A percentile compares a stretch with the other conserved stretches of the same genome.
phyloP scores from a whole-genome alignment of 2,329 filamentous ascomycete species.

The Hawksworthiomyces lignivorus region DNA sequence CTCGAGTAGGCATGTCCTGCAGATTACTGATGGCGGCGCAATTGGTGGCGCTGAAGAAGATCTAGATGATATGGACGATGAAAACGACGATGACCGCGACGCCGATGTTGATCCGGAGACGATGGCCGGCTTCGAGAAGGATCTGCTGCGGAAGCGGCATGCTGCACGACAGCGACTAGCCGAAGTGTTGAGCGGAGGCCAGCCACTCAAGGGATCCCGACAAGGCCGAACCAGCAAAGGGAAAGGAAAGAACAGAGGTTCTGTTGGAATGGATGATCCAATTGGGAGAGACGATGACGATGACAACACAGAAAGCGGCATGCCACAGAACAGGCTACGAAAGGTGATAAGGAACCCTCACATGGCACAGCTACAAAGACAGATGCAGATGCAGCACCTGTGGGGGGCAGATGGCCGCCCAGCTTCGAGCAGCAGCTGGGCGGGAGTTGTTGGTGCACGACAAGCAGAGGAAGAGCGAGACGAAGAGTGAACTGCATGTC shows the following conservation, averaged over 20 bases:
- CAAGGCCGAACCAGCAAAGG: slow-evolving; percentile 28
- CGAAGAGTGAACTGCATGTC: no score
- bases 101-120: slow-evolving; percentile 32
- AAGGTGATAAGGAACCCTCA: slow-evolving; percentile 4
- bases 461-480: not conserved
- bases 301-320: not conserved
- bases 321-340: slow-evolving; percentile 2
- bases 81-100: not conserved
- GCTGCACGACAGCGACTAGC: slow-evolving; percentile 31
- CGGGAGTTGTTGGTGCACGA: not conserved
- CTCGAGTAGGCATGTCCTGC: slow-evolving; percentile 24
- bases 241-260: slow-evolving; percentile 35
- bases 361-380: slow-evolving; percentile 11
- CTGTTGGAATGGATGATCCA: no score
- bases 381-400: slow-evolving; percentile 2
- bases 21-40: slow-evolving; percentile 1
- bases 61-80: not conserved
- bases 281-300: not conserved
- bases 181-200: slow-evolving; percentile 14
- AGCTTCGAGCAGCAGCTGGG: slow-evolving; percentile 1
- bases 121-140: slow-evolving; percentile 43
- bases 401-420: not conserved
- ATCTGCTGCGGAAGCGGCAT: slow-evolving; percentile 38
- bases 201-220: no score
- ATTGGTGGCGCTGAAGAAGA: not conserved